phyloP scores from a whole-genome alignment of 2,329 filamentous ascomycete genomes.

The Calonectria honghensis region DNA sequence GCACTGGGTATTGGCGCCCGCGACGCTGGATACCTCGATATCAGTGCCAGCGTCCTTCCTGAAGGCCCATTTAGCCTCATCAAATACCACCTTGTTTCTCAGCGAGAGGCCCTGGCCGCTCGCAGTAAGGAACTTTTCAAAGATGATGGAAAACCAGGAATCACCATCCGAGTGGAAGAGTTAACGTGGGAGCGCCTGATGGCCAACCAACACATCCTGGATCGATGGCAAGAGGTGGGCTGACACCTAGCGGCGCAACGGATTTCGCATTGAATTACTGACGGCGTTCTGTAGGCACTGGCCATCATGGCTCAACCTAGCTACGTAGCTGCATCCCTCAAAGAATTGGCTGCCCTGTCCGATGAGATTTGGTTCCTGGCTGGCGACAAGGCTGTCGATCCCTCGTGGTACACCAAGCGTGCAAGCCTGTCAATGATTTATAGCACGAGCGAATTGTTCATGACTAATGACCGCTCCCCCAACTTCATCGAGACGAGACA shows the following conservation, averaged over 20 bases:
- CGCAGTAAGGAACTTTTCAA: constrained; percentile 64
- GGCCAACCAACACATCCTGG: constrained; percentile 83
- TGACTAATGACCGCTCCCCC: constrained; percentile 89
- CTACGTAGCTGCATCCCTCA: constrained; percentile 84
- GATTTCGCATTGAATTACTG: constrained; percentile 37
- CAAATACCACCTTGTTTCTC: constrained; percentile 82
- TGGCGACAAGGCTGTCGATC: constrained; percentile 87
- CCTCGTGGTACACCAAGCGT: constrained; percentile 87
- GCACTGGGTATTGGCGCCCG: constrained; percentile 86
- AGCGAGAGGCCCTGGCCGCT: constrained; percentile 76
- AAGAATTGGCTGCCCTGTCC: constrained; percentile 86
- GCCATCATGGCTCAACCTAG: constrained; percentile 91
- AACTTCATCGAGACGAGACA: constrained; percentile 85
- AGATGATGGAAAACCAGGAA: constrained; percentile 61
- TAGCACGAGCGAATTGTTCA: constrained; percentile 89
- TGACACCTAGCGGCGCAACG: constrained; percentile 18
- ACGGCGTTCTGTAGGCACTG: constrained; percentile 76
- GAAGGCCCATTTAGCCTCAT: constrained; percentile 89
- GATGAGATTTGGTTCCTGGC: constrained; percentile 95
- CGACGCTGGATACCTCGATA: constrained; percentile 90
- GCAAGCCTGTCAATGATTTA: constrained; percentile 74
- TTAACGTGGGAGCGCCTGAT: constrained; percentile 86
- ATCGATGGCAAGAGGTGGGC: constrained; percentile 90
- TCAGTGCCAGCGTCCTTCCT: constrained; percentile 88
- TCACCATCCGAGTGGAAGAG: constrained; percentile 79